Base-by-base conservation (phyloP, 495 filamentous ascomycete species). In the Chaetomidium leptoderma region DNA sequence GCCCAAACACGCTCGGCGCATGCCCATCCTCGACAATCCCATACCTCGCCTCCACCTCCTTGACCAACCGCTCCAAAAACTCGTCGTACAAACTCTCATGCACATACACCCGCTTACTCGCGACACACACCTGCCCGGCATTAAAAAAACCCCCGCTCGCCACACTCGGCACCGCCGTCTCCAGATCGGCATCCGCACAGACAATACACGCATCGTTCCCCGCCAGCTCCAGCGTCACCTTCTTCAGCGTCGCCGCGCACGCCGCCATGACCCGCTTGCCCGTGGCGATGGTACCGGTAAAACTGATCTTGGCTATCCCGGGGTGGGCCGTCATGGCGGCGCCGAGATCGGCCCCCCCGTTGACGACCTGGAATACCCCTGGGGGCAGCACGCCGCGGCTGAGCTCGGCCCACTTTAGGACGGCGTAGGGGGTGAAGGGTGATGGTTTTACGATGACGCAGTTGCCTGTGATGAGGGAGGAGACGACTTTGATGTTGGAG, bases 191-290 rank as follows among this genome's bases (percentile, higher is more conserved):
- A 70, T 89, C 85, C 0, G 77, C 72, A 60, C 80, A 82, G 19
- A 90, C 74, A 55, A 89, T 83, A 49, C 79, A 78, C 0, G 86
- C 80, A 66, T 89, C 82, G 64, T 90, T 89, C 33, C 87, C 87
- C 19, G 85, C 86, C 33, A 81, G 63, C 63, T 78, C 74, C 37
- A 79, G 73, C 23, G 72, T 69, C 14, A 76, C 70, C 51, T 69
- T 72, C 63, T 89, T 89, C 37, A 90, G 64, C 0, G 83, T 86
- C 63, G 77, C 78, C 8, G 84, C 76, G 62, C 77, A 81, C 40
- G 74, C 76, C 16, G 74, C 80, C 76, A 86, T 81, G 45, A 90
- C 80, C 37, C 74, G 77, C 67, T 85, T 85, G 13, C 86, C 86
- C 0, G 84, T 86, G 1, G 76, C 66, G 29, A 78, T 82, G 6